These are phyloP conservation scores for Darksidea phi DNA, from an alignment of 495 filamentous ascomycete species.

Conservation along the genomic window DNA sequence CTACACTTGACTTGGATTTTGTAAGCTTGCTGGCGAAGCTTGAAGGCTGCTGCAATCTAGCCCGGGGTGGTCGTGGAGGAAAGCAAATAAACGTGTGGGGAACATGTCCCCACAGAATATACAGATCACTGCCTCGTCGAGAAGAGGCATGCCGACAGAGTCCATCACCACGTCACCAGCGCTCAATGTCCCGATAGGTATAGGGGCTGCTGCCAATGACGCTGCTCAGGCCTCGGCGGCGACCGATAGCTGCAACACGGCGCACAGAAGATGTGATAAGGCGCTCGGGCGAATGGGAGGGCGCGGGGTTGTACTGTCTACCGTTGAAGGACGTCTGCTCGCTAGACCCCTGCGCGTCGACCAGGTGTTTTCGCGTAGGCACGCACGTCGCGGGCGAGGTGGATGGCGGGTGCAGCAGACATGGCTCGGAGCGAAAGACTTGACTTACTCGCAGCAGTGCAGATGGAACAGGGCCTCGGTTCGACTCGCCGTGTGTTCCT, in stretches of 20 bases:
- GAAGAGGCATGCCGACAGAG: conserved; percentile 1
- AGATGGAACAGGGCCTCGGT: background rate
- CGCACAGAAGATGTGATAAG: conserved; percentile 33
- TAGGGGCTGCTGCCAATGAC: conserved; percentile 24
- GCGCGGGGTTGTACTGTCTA: conserved; percentile 25
- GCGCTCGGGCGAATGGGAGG: conserved; percentile 30
- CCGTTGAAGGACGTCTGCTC: conserved; percentile 18
- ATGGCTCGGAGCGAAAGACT: background rate
- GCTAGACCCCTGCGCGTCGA: conserved; percentile 29
- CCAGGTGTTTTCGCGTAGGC: conserved; percentile 3
- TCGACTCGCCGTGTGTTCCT: conserved; percentile 16
- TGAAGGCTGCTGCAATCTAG: background rate
- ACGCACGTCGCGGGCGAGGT: background rate
- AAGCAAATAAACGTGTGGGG: conserved; percentile 11
- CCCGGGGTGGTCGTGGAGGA: conserved; percentile 1
- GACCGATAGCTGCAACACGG: conserved; percentile 29
- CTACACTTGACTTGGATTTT: background rate
- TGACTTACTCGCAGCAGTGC: conserved; percentile 26
- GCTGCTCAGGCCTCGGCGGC: conserved; percentile 12
- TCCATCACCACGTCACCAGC: conserved; percentile 15
- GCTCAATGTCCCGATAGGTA: conserved; percentile 1
- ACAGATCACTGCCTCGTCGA: background rate
- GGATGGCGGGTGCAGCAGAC: conserved; percentile 19
- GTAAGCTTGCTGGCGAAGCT: background rate
- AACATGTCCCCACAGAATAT: background rate